Conservation (phyloP, 371 early-diverging fungal genomes). For the Mucor indicus region DNA sequence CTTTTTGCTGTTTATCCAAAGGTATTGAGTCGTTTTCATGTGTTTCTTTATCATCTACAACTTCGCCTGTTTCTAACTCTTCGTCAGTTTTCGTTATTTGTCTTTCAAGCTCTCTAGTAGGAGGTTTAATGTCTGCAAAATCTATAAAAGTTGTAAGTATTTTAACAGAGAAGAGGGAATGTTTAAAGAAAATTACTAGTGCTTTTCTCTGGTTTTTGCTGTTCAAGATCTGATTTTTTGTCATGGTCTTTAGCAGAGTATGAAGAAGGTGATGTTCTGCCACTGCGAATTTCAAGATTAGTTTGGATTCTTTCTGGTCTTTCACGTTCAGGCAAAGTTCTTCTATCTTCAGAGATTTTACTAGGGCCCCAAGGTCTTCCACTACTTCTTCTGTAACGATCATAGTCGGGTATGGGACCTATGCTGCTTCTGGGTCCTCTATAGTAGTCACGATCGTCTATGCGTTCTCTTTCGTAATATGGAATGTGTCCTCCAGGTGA, state of each 20-base stretch:
- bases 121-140: no score
- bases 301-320: slow-evolving; percentile 24
- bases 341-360: slow-evolving; percentile 11
- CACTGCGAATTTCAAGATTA: slow-evolving; percentile 6
- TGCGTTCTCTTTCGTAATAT: slow-evolving; percentile 42
- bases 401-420: slow-evolving; percentile 22
- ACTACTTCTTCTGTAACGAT: slow-evolving; percentile 28
- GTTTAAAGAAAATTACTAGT: no score
- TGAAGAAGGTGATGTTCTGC: slow-evolving; percentile 4
- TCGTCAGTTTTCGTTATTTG: no score
- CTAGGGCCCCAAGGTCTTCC: slow-evolving; percentile 7
- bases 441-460: slow-evolving; percentile 42
- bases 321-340: slow-evolving; percentile 33
- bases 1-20: no score
- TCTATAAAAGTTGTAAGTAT: no score
- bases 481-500: slow-evolving; percentile 33
- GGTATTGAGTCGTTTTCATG: no score
- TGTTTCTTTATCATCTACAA: no score
- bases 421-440: slow-evolving; percentile 5
- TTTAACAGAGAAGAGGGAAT: no score
- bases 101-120: no score
- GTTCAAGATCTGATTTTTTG: no score
- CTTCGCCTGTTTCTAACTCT: no score
- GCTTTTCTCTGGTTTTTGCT: no score
- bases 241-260: slow-evolving; percentile 6